Evolutionary conservation across 2,329 filamentous ascomycete genomes (phyloP), one percentile per base, ranked within the genome.

Genomic region (Trichoderma sp.): DNA sequence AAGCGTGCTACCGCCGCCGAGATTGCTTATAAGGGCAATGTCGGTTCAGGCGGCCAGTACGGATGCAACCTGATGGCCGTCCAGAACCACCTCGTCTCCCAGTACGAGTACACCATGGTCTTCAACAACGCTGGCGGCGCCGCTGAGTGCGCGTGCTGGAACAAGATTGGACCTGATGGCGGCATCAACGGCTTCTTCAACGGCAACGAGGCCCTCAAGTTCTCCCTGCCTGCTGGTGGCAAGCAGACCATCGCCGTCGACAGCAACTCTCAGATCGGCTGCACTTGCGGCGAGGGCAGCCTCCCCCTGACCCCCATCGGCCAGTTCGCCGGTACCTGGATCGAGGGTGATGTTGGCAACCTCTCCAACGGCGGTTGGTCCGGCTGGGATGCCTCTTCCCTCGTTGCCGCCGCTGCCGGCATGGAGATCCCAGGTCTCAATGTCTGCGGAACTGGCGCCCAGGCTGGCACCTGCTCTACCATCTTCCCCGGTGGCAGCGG

Each of bases 1-100:
- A 85, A 87, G 82, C 82, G 84, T 72, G 80, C 85, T 72, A 83
- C 84, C 68, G 19, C 73, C 49, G 79, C 77, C 68, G 74, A 87
- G 72, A 84, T 87, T 72, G 77, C 78, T 68, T 83, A 83, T 77
- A 74, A 72, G 4, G 85, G 85, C 73, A 87, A 87, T 80, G 76
- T 76, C 16, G 85, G 85, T 69, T 74, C 75, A 61, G 2, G 70
- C 10, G 73, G 71, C 67, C n/a, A 77, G 70, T 86, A 81, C 76
- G 84, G 84, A 74, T 85, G 84, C 83, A 87, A 87, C 83, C 77
- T 86, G 61, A 83, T 84, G 82, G 71, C 79, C 37, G 75, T 87
- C 70, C 73, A 78, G 72, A 74, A 72, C 69, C 71, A 72, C 59
- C 74, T 81, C 60, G 77, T 77, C 70, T 60, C 73, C 70, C 64